These are phyloP conservation scores for Achlya hypogyna DNA, from an alignment of 352 stramenopile genomes.

Conservation along the genomic window DNA sequence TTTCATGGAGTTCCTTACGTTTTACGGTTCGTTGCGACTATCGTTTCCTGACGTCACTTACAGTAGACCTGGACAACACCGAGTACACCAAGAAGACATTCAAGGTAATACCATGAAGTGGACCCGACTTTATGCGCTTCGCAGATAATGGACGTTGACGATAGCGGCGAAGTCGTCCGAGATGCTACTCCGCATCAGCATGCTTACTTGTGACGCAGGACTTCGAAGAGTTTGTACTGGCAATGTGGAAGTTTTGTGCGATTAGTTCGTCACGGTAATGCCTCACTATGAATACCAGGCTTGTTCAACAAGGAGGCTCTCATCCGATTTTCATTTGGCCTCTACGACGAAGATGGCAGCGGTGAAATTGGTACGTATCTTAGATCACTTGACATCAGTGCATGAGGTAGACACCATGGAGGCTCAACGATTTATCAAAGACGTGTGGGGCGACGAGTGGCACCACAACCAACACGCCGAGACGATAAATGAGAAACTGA, in stretches of 20 bases:
- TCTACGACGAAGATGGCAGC: conserved; percentile 62
- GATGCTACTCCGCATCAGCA: background rate
- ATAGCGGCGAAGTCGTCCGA: conserved; percentile 38
- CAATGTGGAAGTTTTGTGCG: conserved; percentile 66
- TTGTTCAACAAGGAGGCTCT: conserved; percentile 54
- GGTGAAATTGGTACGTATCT: conserved; percentile 40
- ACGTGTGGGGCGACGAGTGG: conserved; percentile 54
- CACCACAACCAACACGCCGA: conserved; percentile 39
- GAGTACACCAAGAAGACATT: conserved; percentile 67
- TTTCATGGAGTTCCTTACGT: conserved; percentile 63
- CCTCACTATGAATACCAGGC: conserved; percentile 10
- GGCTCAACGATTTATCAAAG: conserved; percentile 35
- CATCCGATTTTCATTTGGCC: conserved; percentile 57
- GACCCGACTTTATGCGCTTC: too few relatives aligned
- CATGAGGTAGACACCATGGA: conserved; percentile 29
- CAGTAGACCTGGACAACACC: conserved; percentile 41
- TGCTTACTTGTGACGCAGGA: conserved; percentile 27
- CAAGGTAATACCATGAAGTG: too few relatives aligned
- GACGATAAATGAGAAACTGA: conserved; percentile 49
- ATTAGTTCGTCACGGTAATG: too few relatives aligned
- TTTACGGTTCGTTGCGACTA: conserved; percentile 32
- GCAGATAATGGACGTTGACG: conserved; percentile 47
- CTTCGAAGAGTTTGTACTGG: conserved; percentile 64
- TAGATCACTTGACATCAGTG: background rate
- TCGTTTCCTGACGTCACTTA: background rate